phyloP scores from a whole-genome alignment of 768 basidiomycete genomes.

The Plicaturopsis crispa region DNA sequence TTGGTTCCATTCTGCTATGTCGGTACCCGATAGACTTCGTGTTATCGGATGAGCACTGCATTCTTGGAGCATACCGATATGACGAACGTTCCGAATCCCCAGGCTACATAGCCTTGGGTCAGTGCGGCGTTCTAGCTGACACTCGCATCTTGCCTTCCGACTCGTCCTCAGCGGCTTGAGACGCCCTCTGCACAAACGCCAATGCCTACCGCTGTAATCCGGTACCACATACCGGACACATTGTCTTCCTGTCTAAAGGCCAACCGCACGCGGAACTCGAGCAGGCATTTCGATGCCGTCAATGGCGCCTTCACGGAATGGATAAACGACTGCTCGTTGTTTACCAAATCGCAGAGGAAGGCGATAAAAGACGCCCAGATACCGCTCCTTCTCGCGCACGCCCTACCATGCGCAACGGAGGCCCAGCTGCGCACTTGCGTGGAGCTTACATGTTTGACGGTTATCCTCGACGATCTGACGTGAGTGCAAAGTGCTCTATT shows the following conservation, averaged over 20 bases:
- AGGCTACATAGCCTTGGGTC: too few species aligned
- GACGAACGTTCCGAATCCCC: too few species aligned
- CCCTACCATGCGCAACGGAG: slow-evolving; percentile 12
- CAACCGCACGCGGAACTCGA: slow-evolving; percentile 1
- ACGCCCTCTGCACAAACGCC: too few species aligned
- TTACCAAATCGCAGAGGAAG: slow-evolving; percentile 10
- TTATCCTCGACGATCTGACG: slow-evolving; percentile 17
- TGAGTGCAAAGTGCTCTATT: slow-evolving; percentile 7
- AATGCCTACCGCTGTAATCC: too few species aligned
- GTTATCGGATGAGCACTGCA: too few species aligned
- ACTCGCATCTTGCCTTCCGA: too few species aligned
- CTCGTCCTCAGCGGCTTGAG: too few species aligned
- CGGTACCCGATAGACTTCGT: too few species aligned
- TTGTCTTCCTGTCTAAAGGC: slow-evolving; percentile 1
- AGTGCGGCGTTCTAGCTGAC: too few species aligned
- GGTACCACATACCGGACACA: slow-evolving; percentile 7
- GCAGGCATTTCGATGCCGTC: slow-evolving; percentile 7
- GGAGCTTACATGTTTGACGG: slow-evolving; percentile 13
- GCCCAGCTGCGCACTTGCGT: slow-evolving; percentile 12
- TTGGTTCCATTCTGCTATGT: too few species aligned
- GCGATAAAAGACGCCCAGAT: slow-evolving; percentile 16
- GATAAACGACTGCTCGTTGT: slow-evolving; percentile 12
- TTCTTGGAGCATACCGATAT: too few species aligned
- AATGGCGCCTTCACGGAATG: slow-evolving; percentile 11
- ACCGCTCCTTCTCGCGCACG: slow-evolving; percentile 12